Evolutionary conservation across 2,329 filamentous ascomycete genomes (phyloP).

Genomic region (Pseudogymnoascus sp.): DNA sequence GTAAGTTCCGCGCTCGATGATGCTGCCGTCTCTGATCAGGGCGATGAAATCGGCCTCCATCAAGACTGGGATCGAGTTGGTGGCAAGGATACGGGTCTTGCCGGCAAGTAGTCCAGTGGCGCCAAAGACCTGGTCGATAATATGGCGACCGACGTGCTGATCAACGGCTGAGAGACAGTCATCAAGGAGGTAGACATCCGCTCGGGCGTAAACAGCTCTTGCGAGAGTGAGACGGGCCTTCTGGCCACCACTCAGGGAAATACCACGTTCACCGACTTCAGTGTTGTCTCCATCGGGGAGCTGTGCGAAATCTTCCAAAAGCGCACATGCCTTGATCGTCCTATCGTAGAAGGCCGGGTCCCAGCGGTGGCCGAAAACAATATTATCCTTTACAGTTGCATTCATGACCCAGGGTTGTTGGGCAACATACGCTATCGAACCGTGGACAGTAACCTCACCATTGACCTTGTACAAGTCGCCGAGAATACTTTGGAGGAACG

Average conservation of each 20-base stretch:
- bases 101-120: conserved; percentile 69
- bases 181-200: conserved; percentile 92
- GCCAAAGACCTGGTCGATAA: conserved; percentile 90
- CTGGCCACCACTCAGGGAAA: conserved; percentile 90
- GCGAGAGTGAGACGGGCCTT: conserved; percentile 90
- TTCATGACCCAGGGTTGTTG: conserved; percentile 97
- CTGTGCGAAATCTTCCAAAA: conserved; percentile 82
- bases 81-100: conserved; percentile 88
- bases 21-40: conserved; percentile 70
- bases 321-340: conserved; percentile 82
- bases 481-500: conserved; percentile 76
- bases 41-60: conserved; percentile 84
- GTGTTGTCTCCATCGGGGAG: conserved; percentile 95
- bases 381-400: conserved; percentile 92
- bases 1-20: conserved; percentile 84
- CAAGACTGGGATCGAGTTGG: conserved; percentile 87
- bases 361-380: conserved; percentile 90
- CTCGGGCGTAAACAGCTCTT: conserved; percentile 87
- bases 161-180: conserved; percentile 96
- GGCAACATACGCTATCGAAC: conserved; percentile 80
- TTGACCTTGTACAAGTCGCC: conserved; percentile 87
- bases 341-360: conserved; percentile 91
- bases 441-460: conserved; percentile 74
- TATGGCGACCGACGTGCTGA: conserved; percentile 88
- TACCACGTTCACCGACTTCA: conserved; percentile 91